Base-by-base conservation (phyloP, 805 yeast genomes). In the Teunomyces cretensis region DNA sequence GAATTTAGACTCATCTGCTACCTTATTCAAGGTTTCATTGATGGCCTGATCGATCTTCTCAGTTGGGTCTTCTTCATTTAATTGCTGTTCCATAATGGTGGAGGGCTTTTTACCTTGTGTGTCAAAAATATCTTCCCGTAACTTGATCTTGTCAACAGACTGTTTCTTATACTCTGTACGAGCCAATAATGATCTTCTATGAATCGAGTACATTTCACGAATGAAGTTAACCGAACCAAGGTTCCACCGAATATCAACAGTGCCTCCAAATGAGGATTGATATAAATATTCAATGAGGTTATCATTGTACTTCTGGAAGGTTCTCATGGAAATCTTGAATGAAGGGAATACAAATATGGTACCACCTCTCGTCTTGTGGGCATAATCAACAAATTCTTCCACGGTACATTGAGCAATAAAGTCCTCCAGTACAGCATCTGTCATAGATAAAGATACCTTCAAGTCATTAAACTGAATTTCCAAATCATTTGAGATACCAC, bases 221-320 rank as follows among this genome's bases (percentile, higher is more conserved):
- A 94, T 88, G 51, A 89, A 89, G 56, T 86, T 88, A 14, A 94
- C 83, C 0, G 96, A 84, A 0, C 98, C 97, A 24, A 94, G 68
- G 60, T 94, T 94, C 99, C 99, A 94, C 40, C 88, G 78, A 1
- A 94, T 83, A 48, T 89, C 96, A 32, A 94, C 94, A 12, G 88
- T 81, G 22, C 96, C 97, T 7, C 88, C 96, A 68, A 94, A 89
- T 2, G 82, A 72, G 41, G 94, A 82, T 38, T 74, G 75, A 62
- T 79, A 94, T 1, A 75, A 69, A 57, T 84, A 89, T 54, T 86
- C 84, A 35, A 94, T 78, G 3, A 72, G 49, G 36, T 78, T 76
- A 13, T 78, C 72, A 9, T 74, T 65, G 22, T 70, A 70, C 27
- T 67, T 63, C 55, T 88, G 91, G 70, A 80, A 78, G 0, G 95